Base-by-base conservation (phyloP, 352 stramenopile genomes). In the Saprolegnia diclina region DNA sequence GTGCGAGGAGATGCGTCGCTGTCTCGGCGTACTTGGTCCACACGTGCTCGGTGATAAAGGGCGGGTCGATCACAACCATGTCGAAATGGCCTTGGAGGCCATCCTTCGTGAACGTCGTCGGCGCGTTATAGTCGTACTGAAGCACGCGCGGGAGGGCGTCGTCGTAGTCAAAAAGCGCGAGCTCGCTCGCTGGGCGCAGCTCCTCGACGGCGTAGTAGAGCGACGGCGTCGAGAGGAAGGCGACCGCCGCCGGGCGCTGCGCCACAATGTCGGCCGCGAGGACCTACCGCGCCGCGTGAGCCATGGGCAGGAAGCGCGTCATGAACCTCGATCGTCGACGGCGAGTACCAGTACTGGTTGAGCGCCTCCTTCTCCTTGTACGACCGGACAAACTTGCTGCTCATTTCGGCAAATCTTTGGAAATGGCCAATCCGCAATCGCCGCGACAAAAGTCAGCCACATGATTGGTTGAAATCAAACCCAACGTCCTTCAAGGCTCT, bases 341-440 rank as follows among this genome's bases (percentile, higher is more conserved):
- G 72, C 0, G 89, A 97, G 72, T 98, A 98, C 93, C 93, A 98
- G 71, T 98, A 98, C 74, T 98, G 94, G 76, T 98, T 98, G n/a
- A 98, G 75, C 72, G 97, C 82, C 72, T 86, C 85, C 76, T 98
- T 96, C 82, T 98, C 78, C 35, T 40, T 21, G 63, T 73, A 73
- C 11, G 54, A 53, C 29, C 44, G 13, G 21, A 68, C 46, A 57
- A 77, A 77, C 21, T 72, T 22, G 32, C 56, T 26, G 57, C 45
- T 74, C 64, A 29, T 19, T 13, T 6, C n/a, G 45, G 32, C 40
- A 26, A 13, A 63, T 72, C 18, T 73, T 54, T 14, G 67, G 56
- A 74, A 67, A 72, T 38, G 69, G 68, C 44, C 52, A 59, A 59
- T 59, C 52, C 11, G 52, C 35, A 1, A 59, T 1, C 13, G 3